Percentiles rank a stretch among this genome's conserved stretches.
These are phyloP conservation scores for Phytophthora litchii DNA, from an alignment of 352 stramenopile species.

Conservation along the genomic window DNA sequence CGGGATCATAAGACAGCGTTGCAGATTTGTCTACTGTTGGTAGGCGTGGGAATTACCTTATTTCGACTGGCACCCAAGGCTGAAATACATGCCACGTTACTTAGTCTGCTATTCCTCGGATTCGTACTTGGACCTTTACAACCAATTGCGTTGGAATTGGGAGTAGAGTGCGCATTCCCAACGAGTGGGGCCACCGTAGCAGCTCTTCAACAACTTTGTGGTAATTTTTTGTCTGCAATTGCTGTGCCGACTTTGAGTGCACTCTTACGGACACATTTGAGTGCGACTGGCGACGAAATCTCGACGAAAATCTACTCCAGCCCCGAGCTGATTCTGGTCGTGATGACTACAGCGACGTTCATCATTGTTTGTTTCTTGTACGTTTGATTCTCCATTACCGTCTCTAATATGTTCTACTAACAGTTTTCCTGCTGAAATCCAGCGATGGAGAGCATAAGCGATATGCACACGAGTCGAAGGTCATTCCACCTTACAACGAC, in stretches of 20 bases:
- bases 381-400: constrained; percentile 1
- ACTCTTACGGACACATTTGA: constrained; percentile 43
- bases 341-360: constrained; percentile 44
- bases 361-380: constrained; percentile 63
- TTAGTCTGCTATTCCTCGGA: constrained; percentile 54
- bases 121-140: constrained; percentile 63
- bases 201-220: constrained; percentile 72
- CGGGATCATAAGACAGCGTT: constrained; percentile 56
- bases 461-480: constrained; percentile 44
- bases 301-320: constrained; percentile 40
- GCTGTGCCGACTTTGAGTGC: constrained; percentile 54
- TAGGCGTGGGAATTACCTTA: constrained; percentile 33
- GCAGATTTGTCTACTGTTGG: constrained; percentile 56
- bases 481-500: background rate
- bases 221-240: constrained; percentile 70
- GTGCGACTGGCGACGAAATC: constrained; percentile 40
- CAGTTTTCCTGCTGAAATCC: background rate
- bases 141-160: constrained; percentile 65
- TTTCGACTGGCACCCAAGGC: constrained; percentile 51
- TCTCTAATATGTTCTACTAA: background rate
- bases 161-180: constrained; percentile 72
- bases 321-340: constrained; percentile 54
- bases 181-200: constrained; percentile 74
- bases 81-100: constrained; percentile 23
- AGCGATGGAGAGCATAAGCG: constrained; percentile 69